These are phyloP conservation scores for Colletotrichum aenigma DNA, from an alignment of 2,329 filamentous ascomycete species.

Conservation along the genomic window DNA sequence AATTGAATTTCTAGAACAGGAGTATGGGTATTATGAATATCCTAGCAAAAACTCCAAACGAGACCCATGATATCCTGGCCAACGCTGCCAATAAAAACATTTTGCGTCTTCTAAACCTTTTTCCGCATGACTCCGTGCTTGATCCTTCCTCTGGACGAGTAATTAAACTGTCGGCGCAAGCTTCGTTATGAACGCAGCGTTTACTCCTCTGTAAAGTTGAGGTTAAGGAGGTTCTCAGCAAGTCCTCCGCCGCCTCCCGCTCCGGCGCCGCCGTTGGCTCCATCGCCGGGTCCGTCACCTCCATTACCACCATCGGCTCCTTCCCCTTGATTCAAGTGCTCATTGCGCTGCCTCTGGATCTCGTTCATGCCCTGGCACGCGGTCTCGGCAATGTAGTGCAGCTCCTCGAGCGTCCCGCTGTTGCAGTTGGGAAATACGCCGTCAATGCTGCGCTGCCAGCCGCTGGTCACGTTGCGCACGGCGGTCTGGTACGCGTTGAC, in stretches of 20 bases:
- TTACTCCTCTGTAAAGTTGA: slow-evolving; percentile 12
- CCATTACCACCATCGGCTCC: not conserved
- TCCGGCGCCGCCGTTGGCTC: not conserved
- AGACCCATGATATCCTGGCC: slow-evolving; percentile 9
- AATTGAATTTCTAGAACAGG: slow-evolving; percentile 17
- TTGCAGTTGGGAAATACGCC: slow-evolving; percentile 49
- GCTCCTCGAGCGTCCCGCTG: slow-evolving; percentile 44
- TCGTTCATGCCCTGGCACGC: slow-evolving; percentile 48
- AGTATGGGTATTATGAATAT: slow-evolving; percentile 5
- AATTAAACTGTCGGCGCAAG: too few relatives aligned
- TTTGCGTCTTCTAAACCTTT: not conserved
- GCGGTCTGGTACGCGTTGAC: slow-evolving; percentile 38
- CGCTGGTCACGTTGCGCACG: slow-evolving; percentile 44
- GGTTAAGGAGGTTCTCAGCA: slow-evolving; percentile 15
- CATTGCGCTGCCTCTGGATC: slow-evolving; percentile 34
- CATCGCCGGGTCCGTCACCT: not conserved
- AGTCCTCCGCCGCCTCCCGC: not conserved
- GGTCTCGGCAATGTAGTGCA: slow-evolving; percentile 48
- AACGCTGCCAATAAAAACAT: not conserved
- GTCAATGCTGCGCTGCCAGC: slow-evolving; percentile 48
- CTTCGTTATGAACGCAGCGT: not conserved
- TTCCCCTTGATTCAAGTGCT: not conserved
- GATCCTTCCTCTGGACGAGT: too few relatives aligned
- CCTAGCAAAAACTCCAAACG: not conserved
- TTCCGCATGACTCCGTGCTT: not conserved